Base-by-base conservation (phyloP, 176 grass and related monocot species). In the Carex parvula region DNA sequence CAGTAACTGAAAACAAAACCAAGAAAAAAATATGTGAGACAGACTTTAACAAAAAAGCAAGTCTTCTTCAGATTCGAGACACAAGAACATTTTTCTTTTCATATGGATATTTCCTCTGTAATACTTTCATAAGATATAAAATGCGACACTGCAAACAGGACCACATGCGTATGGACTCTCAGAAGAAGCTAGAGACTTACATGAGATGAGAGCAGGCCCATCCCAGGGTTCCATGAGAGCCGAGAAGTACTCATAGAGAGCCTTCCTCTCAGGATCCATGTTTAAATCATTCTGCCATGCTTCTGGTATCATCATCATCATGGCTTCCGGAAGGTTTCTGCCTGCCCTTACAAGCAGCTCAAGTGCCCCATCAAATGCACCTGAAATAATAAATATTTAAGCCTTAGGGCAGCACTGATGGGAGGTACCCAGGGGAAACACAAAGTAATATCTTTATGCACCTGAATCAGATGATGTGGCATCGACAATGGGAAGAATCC, bases 261-360 rank as follows among this genome's bases (percentile, higher is more conserved):
- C 89, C 83, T 87, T 99, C 83, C 92, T 99, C 62, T 92, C 88
- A 90, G 89, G 78, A 33, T 99, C 90, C 91, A 99, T 99, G 79
- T 95, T 99, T 79, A 29, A 81, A 86, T 99, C 93, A 16, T 99
- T 99, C 83, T 99, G 96, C 96, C 96, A 99, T 21, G 96, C 96
- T 89, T 99, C 96, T 16, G 96, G 96, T 64, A 99, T 99, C 96
- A 99, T 95, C 96, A 99, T 95, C 93, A 99, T 99, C 32, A 99
- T 85, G 26, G 89, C 93, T 95, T 99, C 96, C 55, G 96, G 96
- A 60, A 99, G 81, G 88, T 91, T 92, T 87, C 96, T 87, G 44
- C 96, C 96, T 89, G 93, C 91, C 56, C 93, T 89, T 79, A 95
- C 84, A 87, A 99, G 88, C 80, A 99, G 87, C 84, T 99, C 96